Evolutionary conservation across 306 rosid genomes (phyloP).

Genomic region (Quercus variabilis): DNA sequence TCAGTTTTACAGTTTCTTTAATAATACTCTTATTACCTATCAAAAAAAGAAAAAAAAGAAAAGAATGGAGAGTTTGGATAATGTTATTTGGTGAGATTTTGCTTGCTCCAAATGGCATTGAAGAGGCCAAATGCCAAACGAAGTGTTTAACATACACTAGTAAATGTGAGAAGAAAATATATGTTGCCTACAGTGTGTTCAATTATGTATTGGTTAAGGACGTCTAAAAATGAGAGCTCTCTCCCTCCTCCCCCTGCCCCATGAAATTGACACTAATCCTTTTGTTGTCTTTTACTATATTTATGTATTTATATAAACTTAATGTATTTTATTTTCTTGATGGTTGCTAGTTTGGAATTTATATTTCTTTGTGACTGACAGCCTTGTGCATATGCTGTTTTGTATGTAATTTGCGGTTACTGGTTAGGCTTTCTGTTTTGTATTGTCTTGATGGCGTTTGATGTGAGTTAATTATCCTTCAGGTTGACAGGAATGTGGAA

Average conservation of each 20-base stretch:
- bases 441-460: constrained; percentile 6
- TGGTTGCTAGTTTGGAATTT: constrained; percentile 9
- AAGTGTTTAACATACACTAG: not conserved
- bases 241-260: too few species aligned
- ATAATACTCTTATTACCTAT: too few species aligned
- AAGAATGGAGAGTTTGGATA: not conserved
- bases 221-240: not conserved
- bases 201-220: not conserved
- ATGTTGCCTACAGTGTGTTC: not conserved
- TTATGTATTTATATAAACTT: not conserved
- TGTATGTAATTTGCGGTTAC: not conserved
- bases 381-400: not conserved
- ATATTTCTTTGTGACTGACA: not conserved
- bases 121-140: not conserved
- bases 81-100: not conserved
- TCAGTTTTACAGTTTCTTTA: too few species aligned
- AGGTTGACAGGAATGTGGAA: constrained; percentile 94
- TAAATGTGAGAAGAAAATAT: not conserved
- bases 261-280: not conserved
- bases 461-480: constrained; percentile 19
- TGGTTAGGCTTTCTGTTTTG: not conserved
- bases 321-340: not conserved
- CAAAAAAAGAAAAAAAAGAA: too few species aligned
- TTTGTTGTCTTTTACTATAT: constrained; percentile 2
- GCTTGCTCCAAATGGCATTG: not conserved